Conservation (phyloP, 2,329 filamentous ascomycete genomes). For the Calonectria hongkongensis region DNA sequence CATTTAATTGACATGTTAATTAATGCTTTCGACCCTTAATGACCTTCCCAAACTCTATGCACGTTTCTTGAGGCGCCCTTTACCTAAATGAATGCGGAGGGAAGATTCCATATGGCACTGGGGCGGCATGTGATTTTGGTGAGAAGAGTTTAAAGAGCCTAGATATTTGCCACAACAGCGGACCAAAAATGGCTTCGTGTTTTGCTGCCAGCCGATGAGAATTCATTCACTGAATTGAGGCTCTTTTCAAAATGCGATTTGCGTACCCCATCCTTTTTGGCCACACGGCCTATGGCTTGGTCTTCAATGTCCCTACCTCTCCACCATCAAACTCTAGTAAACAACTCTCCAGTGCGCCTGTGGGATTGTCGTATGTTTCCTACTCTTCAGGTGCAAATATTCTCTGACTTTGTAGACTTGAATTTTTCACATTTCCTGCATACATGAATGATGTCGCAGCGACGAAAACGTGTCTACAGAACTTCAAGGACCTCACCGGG, state of each 20-base stretch:
- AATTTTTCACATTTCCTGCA: constrained; percentile 74
- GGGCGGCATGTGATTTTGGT: neutral
- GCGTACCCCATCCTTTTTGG: constrained; percentile 24
- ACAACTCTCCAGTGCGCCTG: constrained; percentile 62
- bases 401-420: constrained; percentile 60
- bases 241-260: constrained; percentile 25
- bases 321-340: constrained; percentile 57
- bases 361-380: constrained; percentile 66
- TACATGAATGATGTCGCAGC: constrained; percentile 72
- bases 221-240: too few species aligned
- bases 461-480: constrained; percentile 70
- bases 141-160: neutral
- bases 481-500: constrained; percentile 69
- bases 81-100: constrained; percentile 22
- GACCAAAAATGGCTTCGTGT: neutral
- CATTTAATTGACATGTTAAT: constrained; percentile 2
- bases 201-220: neutral
- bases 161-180: neutral
- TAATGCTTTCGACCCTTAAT: neutral
- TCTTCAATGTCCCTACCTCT: constrained; percentile 59
- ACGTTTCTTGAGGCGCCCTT: neutral
- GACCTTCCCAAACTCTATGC: constrained; percentile 20
- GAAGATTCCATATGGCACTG: neutral
- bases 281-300: constrained; percentile 50
- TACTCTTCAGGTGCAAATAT: neutral